Evolutionary conservation across 306 rosid genomes (phyloP).

Genomic region (Chamaecrista fasciculata): DNA sequence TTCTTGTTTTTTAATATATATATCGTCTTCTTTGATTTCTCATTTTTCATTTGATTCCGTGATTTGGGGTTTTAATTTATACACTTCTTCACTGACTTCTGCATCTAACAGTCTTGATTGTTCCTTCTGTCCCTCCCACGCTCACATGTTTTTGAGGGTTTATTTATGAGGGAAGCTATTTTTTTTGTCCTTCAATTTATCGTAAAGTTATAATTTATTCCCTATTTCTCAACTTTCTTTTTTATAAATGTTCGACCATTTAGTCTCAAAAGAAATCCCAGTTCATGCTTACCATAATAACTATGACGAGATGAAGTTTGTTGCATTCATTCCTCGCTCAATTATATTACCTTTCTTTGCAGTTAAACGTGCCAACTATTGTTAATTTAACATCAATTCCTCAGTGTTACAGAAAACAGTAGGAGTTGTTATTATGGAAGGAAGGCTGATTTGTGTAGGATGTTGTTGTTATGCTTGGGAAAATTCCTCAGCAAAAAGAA

Average conservation of each 20-base stretch:
- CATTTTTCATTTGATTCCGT: background rate
- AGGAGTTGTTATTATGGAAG: too few relatives aligned
- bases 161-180: too few relatives aligned
- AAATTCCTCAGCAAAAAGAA: slow-evolving; percentile 21
- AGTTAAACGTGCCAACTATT: slow-evolving; percentile 23
- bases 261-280: background rate
- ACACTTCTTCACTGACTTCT: slow-evolving; percentile 23
- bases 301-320: slow-evolving; percentile 13
- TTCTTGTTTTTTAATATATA: slow-evolving; percentile 3
- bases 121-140: slow-evolving; percentile 39
- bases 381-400: slow-evolving; percentile 29
- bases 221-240: too few relatives aligned
- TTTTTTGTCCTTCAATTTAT: too few relatives aligned
- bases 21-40: slow-evolving; percentile 16
- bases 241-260: background rate
- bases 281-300: slow-evolving; percentile 20
- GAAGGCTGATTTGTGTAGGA: too few relatives aligned
- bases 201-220: too few relatives aligned
- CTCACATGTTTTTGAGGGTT: slow-evolving; percentile 15
- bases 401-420: too few relatives aligned
- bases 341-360: slow-evolving; percentile 19
- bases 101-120: slow-evolving; percentile 34
- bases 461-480: slow-evolving; percentile 54
- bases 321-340: slow-evolving; percentile 23
- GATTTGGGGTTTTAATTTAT: slow-evolving; percentile 10